A percentile compares a stretch with the other conserved stretches of the same genome.
Conservation (phyloP, 23 red algal genomes). For the Agarophyton chilense region DNA sequence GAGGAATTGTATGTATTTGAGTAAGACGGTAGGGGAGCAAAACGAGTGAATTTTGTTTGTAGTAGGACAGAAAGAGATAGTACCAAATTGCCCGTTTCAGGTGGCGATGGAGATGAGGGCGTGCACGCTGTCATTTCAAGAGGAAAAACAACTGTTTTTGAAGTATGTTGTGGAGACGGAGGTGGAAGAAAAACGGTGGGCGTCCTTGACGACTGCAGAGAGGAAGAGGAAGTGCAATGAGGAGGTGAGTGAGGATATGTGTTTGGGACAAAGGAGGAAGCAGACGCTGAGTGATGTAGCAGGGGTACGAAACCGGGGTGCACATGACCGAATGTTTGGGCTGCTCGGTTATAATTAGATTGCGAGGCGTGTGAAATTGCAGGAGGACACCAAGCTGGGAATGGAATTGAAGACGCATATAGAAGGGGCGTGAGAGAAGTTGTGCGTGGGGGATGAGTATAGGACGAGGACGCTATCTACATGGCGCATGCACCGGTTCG, state of each 20-base stretch:
- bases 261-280: background rate
- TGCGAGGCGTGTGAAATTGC: background rate
- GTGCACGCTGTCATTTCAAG: background rate
- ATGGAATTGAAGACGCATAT: constrained; percentile 7
- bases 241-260: background rate
- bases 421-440: background rate
- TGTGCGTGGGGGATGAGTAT: background rate
- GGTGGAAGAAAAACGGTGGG: background rate
- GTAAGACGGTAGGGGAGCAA: background rate
- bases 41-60: background rate
- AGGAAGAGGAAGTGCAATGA: background rate
- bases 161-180: background rate
- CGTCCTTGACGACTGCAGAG: background rate
- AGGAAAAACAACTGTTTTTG: background rate
- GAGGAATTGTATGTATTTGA: background rate
- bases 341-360: constrained; percentile 2
- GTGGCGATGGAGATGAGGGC: too few relatives aligned
- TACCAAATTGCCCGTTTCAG: too few relatives aligned
- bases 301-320: background rate
- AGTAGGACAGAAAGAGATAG: background rate
- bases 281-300: background rate
- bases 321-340: background rate
- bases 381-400: background rate
- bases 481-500: background rate
- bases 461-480: background rate